A percentile compares a stretch with the other conserved stretches of the same genome.
These are phyloP conservation scores for Chalciporus sp. DNA, from an alignment of 1,284 basidiomycete species.

Conservation along the genomic window DNA sequence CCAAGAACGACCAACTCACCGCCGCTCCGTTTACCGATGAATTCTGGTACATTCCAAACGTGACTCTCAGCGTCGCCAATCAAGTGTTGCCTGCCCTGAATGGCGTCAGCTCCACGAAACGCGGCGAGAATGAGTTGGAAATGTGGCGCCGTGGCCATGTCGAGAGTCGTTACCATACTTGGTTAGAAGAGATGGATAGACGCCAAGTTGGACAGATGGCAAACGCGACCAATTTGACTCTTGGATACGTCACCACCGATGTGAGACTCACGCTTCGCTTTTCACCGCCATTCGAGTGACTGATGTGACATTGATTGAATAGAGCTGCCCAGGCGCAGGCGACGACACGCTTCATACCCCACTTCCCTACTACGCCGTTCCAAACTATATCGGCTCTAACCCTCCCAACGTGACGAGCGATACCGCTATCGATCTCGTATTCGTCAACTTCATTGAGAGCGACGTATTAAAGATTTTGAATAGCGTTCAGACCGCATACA, in stretches of 20 bases:
- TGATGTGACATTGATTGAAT: neutral
- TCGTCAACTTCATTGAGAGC: conserved; percentile 64
- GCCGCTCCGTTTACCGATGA: conserved; percentile 64
- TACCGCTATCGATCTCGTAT: conserved; percentile 67
- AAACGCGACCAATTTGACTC: conserved; percentile 49
- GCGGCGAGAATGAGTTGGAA: conserved; percentile 23
- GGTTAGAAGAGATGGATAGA: neutral
- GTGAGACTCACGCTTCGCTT: conserved; percentile 41
- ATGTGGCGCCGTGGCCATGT: neutral
- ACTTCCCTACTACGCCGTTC: conserved; percentile 54
- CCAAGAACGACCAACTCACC: conserved; percentile 78
- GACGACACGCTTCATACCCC: conserved; percentile 68
- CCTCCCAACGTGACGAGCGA: conserved; percentile 53
- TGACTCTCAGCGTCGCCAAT: conserved; percentile 51
- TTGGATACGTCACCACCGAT: conserved; percentile 76
- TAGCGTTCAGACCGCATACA: conserved; percentile 47
- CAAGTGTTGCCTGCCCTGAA: conserved; percentile 60
- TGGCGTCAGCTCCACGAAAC: conserved; percentile 39
- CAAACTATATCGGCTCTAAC: conserved; percentile 60
- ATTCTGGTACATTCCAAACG: conserved; percentile 60
- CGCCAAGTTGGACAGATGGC: conserved; percentile 1
- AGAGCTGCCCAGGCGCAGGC: conserved; percentile 71
- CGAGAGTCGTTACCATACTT: neutral
- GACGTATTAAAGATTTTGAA: conserved; percentile 60
- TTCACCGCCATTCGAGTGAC: neutral